phyloP scores from a whole-genome alignment of 2,329 filamentous ascomycete species.

The Pseudopyricularia javanii region DNA sequence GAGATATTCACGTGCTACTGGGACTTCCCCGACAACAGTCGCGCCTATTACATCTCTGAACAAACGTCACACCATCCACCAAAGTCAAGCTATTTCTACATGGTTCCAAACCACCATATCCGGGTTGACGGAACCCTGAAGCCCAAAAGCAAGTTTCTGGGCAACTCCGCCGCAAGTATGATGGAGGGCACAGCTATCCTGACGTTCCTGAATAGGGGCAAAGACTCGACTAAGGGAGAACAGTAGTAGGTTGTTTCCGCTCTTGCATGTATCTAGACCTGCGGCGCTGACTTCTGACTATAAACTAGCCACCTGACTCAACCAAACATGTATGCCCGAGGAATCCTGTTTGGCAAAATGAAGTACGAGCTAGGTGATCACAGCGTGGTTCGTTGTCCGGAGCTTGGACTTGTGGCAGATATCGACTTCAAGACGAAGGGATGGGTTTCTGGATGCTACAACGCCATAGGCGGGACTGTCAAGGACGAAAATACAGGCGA shows the following conservation, averaged over 20 bases:
- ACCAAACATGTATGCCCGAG: slow-evolving; percentile 97
- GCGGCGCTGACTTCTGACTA: not conserved
- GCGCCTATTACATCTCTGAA: slow-evolving; percentile 91
- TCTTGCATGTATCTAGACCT: not conserved
- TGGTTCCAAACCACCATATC: slow-evolving; percentile 87
- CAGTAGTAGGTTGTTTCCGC: slow-evolving; percentile 60
- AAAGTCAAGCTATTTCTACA: slow-evolving; percentile 98
- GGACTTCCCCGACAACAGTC: slow-evolving; percentile 75
- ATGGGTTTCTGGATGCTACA: slow-evolving; percentile 92
- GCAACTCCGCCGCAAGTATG: slow-evolving; percentile 92
- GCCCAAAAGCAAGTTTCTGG: slow-evolving; percentile 85
- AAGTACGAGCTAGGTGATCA: slow-evolving; percentile 98
- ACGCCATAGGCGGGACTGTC: slow-evolving; percentile 85
- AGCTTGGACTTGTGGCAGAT: slow-evolving; percentile 75
- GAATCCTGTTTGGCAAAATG: slow-evolving; percentile 97
- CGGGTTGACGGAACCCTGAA: slow-evolving; percentile 93
- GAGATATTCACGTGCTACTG: slow-evolving; percentile 94
- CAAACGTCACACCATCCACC: slow-evolving; percentile 97
- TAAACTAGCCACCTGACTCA: slow-evolving; percentile 70
- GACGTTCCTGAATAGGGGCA: slow-evolving; percentile 66
- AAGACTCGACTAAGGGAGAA: slow-evolving; percentile 55
- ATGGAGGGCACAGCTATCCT: slow-evolving; percentile 96
- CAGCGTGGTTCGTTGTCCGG: slow-evolving; percentile 83
- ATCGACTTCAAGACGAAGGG: slow-evolving; percentile 98
- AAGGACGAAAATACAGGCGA: slow-evolving; percentile 81